Conservation (phyloP, 768 basidiomycete species). For the Kwoniella europaea region DNA sequence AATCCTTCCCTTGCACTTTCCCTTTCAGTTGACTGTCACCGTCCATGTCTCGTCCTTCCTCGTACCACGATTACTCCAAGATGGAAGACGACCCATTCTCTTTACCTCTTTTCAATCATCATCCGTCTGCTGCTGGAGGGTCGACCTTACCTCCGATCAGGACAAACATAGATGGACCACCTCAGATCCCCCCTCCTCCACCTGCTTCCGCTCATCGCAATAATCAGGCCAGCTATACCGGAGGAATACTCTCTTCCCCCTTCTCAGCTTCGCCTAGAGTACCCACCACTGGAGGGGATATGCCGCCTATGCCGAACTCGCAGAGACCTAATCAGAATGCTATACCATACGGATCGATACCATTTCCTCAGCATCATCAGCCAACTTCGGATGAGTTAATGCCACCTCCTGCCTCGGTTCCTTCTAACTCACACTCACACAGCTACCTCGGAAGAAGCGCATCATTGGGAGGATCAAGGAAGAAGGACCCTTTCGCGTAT, state of each 20-base stretch:
- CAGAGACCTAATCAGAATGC: slow-evolving; percentile 13
- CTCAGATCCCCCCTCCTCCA: slow-evolving; percentile 22
- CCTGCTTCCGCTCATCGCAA: slow-evolving; percentile 20
- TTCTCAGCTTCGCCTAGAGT: slow-evolving; percentile 25
- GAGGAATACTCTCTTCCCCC: slow-evolving; percentile 15
- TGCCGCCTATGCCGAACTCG: slow-evolving; percentile 9
- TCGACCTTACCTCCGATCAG: slow-evolving; percentile 20
- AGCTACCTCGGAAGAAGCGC: slow-evolving; percentile 52
- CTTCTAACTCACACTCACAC: slow-evolving; percentile 33
- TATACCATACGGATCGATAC: slow-evolving; percentile 7
- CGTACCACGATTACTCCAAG: slow-evolving; percentile 42
- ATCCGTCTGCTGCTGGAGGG: slow-evolving; percentile 11
- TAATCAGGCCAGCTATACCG: slow-evolving; percentile 5
- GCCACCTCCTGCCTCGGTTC: slow-evolving; percentile 33
- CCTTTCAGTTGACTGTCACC: neutral
- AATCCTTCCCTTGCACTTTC: neutral
- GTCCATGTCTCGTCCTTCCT: slow-evolving; percentile 47
- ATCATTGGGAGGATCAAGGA: slow-evolving; percentile 47
- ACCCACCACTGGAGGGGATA: neutral
- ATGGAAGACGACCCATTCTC: slow-evolving; percentile 37
- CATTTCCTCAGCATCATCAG: slow-evolving; percentile 6
- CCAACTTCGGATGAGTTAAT: slow-evolving; percentile 30
- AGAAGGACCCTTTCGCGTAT: slow-evolving; percentile 54
- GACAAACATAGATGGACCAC: slow-evolving; percentile 15
- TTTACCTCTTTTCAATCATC: slow-evolving; percentile 46